A percentile compares a stretch with the other conserved stretches of the same genome.
phyloP scores from a whole-genome alignment of 2,329 filamentous ascomycete species.

The Cryphonectria japonica region DNA sequence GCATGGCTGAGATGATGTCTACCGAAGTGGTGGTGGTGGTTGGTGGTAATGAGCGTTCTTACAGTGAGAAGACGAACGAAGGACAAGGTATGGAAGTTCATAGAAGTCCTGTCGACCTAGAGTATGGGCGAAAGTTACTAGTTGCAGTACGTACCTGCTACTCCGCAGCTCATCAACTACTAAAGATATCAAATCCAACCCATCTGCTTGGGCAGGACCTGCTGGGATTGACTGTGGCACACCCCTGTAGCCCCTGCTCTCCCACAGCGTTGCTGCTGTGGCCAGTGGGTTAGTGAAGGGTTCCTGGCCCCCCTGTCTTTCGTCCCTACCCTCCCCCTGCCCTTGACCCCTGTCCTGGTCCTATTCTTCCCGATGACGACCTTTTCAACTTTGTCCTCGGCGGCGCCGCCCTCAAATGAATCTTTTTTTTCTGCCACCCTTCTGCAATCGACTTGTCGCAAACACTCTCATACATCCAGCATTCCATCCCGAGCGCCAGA shows the following conservation, averaged over 20 bases:
- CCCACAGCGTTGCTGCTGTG: too few species aligned
- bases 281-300: background rate
- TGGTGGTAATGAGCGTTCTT: background rate
- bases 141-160: background rate
- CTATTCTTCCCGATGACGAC: background rate
- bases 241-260: background rate
- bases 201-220: background rate
- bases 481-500: background rate
- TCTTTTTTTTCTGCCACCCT: slow-evolving; percentile 15
- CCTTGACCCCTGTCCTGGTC: background rate
- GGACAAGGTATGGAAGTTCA: background rate
- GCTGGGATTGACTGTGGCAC: background rate
- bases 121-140: background rate
- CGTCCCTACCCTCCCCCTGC: background rate
- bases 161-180: background rate
- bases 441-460: background rate
- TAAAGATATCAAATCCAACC: background rate
- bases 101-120: background rate
- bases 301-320: background rate
- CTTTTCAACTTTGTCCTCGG: background rate
- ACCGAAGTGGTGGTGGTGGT: background rate
- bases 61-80: background rate
- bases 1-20: background rate
- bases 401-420: background rate
- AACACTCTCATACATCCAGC: background rate